A percentile compares a stretch with the other conserved stretches of the same genome.
Conservation (phyloP, 2,329 filamentous ascomycete genomes). For the Epichloe typhina region DNA sequence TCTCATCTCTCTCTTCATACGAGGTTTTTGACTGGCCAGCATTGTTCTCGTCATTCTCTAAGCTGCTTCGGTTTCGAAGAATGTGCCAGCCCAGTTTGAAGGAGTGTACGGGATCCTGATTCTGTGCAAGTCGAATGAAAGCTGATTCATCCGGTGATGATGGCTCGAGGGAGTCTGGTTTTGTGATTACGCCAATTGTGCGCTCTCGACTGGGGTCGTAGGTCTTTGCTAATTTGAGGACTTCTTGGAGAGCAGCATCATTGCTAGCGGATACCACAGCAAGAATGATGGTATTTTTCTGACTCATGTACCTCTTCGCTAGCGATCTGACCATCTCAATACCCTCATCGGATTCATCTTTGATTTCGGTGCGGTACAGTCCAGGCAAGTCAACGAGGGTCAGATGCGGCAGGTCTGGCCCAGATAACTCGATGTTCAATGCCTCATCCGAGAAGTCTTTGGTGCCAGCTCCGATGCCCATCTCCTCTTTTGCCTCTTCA, state of each 20-base stretch:
- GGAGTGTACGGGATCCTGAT: background rate
- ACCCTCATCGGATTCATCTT: constrained; percentile 18
- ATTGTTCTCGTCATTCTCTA: constrained; percentile 13
- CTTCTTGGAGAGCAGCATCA: constrained; percentile 37
- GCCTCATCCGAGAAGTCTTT: constrained; percentile 31
- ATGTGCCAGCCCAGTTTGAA: constrained; percentile 32
- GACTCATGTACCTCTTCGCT: constrained; percentile 40
- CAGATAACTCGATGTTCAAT: constrained; percentile 31
- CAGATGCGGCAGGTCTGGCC: constrained; percentile 30
- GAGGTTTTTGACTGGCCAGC: background rate
- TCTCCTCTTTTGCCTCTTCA: constrained; percentile 33
- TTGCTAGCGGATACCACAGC: constrained; percentile 37
- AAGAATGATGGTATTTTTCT: constrained; percentile 44
- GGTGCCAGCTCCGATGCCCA: constrained; percentile 27
- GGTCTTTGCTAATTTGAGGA: constrained; percentile 30
- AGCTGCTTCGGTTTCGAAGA: constrained; percentile 21
- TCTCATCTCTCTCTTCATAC: constrained; percentile 11
- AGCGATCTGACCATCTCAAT: constrained; percentile 22
- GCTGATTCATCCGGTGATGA: constrained; percentile 20
- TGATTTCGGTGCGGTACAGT: constrained; percentile 21
- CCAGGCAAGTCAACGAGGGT: constrained; percentile 44
- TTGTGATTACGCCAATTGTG: constrained; percentile 45
- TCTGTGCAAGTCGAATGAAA: constrained; percentile 5
- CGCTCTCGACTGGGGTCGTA: constrained; percentile 30
- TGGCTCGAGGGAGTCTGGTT: constrained; percentile 30